Evolutionary conservation across 148 eudicot species (phyloP), one percentile per base, ranked within the genome.

Genomic region (Polygonum maritimum): DNA sequence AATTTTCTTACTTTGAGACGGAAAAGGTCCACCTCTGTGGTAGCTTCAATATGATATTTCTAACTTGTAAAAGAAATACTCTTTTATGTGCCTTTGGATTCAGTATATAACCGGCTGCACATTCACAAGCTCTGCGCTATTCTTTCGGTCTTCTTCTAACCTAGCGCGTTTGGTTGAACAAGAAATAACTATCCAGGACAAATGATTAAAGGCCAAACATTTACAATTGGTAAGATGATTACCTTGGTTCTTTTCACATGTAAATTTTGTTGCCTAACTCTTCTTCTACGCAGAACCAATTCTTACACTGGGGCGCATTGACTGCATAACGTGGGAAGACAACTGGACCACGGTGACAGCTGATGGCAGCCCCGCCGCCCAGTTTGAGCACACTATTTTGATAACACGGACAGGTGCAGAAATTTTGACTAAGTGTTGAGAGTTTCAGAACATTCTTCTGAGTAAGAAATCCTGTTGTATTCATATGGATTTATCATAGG

Each of bases 191-290:
- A 78, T 77, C 84, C 91, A 21, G 96, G 97, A 44, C 79, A 71
- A 83, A 91, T 91, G 97, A 87, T 91, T 81, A 95, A 94, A 87
- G 98, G 95, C 77, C 92, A 85, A 84, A 94, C 98, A 26, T 94
- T 94, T 79, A 94, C 98, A 12, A 94, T 94, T 19, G 98, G 98
- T 94, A 72, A 87, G 88, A 80, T 38, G 3, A 39, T n/a, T 38
- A 39, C 45, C 35, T 10, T 74, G 40, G 40, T 11, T 14, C 13
- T 71, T 7, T 44, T 74, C 57, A 22, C 52, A 4, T 49, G 16
- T 26, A 26, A 60, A 11, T 49, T 15, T 18, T 21, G 47, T 7
- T 44, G 47, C 47, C 11, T 44, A 7, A 44, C 47, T 7, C 47
- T 44, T 5, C 9, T 45, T 48, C 75, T 3, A 48, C 79, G 88